These are phyloP conservation scores for Podospora bellae-mahoneyi DNA, from an alignment of 495 filamentous ascomycete species.

Conservation along the genomic window DNA sequence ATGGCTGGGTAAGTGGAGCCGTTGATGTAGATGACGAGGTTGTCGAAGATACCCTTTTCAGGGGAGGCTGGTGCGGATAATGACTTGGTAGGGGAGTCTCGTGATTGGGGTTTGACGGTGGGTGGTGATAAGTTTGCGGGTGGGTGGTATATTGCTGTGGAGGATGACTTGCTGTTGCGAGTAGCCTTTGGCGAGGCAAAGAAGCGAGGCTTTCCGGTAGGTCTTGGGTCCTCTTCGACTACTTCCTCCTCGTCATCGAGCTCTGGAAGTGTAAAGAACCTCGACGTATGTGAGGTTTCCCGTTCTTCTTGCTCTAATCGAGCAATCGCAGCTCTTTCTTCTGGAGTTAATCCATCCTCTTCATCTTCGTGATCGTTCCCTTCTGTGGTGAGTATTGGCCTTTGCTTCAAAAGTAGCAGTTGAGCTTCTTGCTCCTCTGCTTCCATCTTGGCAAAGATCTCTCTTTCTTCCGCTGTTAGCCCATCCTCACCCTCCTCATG, in stretches of 20 bases:
- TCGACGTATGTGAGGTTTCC: background rate
- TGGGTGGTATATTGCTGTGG: too few species aligned
- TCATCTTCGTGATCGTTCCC: background rate
- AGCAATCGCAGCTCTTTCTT: background rate
- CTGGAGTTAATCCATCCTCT: background rate
- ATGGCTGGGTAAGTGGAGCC: constrained; percentile 77
- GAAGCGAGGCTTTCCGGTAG: too few species aligned
- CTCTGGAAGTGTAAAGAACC: too few species aligned
- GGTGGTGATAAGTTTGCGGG: too few species aligned
- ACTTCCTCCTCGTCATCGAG: too few species aligned
- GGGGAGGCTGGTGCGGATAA: too few species aligned
- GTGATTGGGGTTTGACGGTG: too few species aligned
- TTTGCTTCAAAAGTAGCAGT: background rate
- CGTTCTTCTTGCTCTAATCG: background rate
- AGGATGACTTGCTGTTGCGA: too few species aligned
- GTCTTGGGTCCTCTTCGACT: too few species aligned
- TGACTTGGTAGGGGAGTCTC: too few species aligned
- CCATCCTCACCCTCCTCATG: background rate
- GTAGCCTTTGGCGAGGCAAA: too few species aligned
- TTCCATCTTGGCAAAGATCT: background rate
- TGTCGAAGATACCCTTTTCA: constrained; percentile 53
- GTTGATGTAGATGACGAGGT: constrained; percentile 78
- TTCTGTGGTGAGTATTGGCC: background rate
- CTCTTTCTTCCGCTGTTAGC: background rate
- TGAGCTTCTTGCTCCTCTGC: background rate